Base-by-base conservation (phyloP, 257 asterid genomes). In the Phtheirospermum japonicum region DNA sequence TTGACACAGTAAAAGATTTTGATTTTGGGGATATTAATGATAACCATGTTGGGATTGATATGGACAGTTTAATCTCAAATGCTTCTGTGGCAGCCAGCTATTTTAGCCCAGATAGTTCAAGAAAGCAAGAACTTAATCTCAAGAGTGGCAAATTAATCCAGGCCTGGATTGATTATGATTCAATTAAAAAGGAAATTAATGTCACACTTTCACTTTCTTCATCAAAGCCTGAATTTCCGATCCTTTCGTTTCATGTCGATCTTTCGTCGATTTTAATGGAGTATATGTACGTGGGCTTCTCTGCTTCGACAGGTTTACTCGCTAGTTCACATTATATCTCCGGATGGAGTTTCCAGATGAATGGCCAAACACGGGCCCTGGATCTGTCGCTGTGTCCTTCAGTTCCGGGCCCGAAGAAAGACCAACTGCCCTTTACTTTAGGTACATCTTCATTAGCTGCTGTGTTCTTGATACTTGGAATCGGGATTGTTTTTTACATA, bases 311-410 rank as follows among this genome's bases (percentile, higher is more conserved):
- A 18, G 93, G 90, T 30, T 12, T 65, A 65, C 88, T 84, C 30
- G 86, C 95, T 19, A 78, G 93, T 26, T 77, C 86, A 18, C 97
- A 89, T 58, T 86, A 77, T 74, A 57, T 89, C 0, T 73, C 61
- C 59, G 95, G 97, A 33, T 89, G 97, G 97, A 89, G 90, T 74
- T 89, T 89, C 71, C 73, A 66, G 70, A 57, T 74, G 54, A 80
- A 84, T 65, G 95, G 96, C 0, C 53, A 55, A 61, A 78, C 90
- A 37, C 56, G 69, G 49, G 32, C 90, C 4, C 66, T 89, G 30
- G 81, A 84, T 61, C 73, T 79, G 4, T 70, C 88, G 67, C 51
- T 66, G 17, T 62, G 86, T 65, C 96, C 95, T 65, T 62, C 76
- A 4, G 67, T 80, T 19, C 85, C 85, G 40, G 30, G 55, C 17